Evolutionary conservation across 176 grass and related monocot genomes (phyloP), one percentile per base, ranked within the genome.

Genomic region (Saccharum officinarum): DNA sequence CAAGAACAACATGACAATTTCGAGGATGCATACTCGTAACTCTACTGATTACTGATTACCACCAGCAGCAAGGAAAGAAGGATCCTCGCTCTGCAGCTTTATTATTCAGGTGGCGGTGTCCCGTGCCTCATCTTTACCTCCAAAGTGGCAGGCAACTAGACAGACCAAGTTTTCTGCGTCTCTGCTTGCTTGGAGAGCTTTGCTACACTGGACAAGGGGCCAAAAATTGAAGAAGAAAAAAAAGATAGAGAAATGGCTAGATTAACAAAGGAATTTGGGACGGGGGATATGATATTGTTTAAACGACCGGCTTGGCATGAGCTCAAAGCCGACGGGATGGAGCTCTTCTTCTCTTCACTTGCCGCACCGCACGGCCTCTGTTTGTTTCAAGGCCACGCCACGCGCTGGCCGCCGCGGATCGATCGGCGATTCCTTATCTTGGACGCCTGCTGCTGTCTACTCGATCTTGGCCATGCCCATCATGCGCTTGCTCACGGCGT

Each of bases 381-480:
- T 30, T 30, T 22, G 28, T 28, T 28, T 28, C 28, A 28, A 0
- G 28, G 28, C 28, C 28, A 28, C 28, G 28, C 28, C 28, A 28
- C 28, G 20, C 40, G 40, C 20, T 40, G 14, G 26, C 6, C 16
- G 54, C 52, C 74, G 30, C 5, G 34, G 70, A 73, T 73, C 42
- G 25, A 17, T 31, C 15, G 13, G 23, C 23, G 11, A 15, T 46
- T 73, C 41, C 17, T 15, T 1, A 2, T 26, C 40, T 73, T 28
- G 5, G 2, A 30, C 25, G 25, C 25, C 61, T 31, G 30, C 31
- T 2, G 61, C 28, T 39, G 34, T 61, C 1, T 92, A 95, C 69
- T 98, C 96, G 85, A 98, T 95, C 76, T 95, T 98, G 44, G 96
- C 81, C 83, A 94, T 79, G 72, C 89, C 91, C 84, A 94, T 90